Base-by-base conservation (phyloP, 1,139 yeast species). In the Pichia sp. region DNA sequence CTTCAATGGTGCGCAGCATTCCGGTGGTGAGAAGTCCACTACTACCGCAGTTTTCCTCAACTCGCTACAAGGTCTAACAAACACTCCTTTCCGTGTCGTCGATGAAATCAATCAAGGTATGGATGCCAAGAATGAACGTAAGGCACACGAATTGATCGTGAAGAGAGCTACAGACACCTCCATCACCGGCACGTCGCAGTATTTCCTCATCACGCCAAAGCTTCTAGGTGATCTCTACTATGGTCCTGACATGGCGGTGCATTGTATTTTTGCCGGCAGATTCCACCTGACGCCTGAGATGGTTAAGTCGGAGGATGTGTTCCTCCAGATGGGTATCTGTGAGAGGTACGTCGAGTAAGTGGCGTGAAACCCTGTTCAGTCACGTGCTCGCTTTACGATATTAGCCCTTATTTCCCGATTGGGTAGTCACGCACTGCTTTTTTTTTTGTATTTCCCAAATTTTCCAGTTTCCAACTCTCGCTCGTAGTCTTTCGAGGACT, bases 101-200 rank as follows among this genome's bases (percentile, higher is more conserved):
- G 99, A 93, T 59, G 99, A 93, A 63, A 93, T 93, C 46, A 93
- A 93, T 58, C 99, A 93, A 62, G 99, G 98, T 46, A 88, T 93
- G 97, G 99, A 93, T 60, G 86, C 94, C 8, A 74, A 74, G 42
- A 91, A 91, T 54, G 98, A 93, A 59, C 74, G 93, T 45, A 70
- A 76, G 62, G 93, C 94, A 3, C 96, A 91, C 54, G 73, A 76
- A 45, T 74, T 85, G 46, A 79, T 93, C 70, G 96, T 91, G 3
- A 77, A 81, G 39, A 78, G 83, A 31, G 93, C 97, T 0, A 84
- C 95, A 53, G 66, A 67, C 21, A 72, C 68, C 15, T 50, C 51
- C 30, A 31, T 33, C 11, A 35, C 46, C 3, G 27, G 19, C 4
- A 42, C 52, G 0, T 70, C 78, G 4, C 96, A 88, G 54, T 91